Evolutionary conservation across 2,329 filamentous ascomycete species (phyloP).

Genomic region (Penicillium sumatraense): DNA sequence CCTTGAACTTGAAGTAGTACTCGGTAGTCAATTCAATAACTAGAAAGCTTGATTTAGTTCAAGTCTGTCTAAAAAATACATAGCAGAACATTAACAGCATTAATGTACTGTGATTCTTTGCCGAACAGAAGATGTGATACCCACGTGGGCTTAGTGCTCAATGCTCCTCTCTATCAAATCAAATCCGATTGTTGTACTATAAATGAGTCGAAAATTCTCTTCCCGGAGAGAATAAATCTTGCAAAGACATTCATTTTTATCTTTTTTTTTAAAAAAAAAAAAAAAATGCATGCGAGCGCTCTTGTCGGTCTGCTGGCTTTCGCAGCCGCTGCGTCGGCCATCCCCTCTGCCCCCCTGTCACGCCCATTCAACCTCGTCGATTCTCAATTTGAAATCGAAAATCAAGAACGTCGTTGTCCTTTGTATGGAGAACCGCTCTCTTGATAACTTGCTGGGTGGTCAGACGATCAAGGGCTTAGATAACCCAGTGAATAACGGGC

Average conservation of each 20-base stretch:
- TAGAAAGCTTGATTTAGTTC: not conserved
- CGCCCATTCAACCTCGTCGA: slow-evolving; percentile 11
- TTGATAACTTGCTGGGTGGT: slow-evolving; percentile 50
- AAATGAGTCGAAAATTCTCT: not conserved
- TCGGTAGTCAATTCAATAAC: too few species aligned
- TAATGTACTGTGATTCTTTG: too few species aligned
- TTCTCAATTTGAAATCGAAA: slow-evolving; percentile 34
- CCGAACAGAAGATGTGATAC: too few species aligned
- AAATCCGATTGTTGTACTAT: not conserved
- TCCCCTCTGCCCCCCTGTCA: slow-evolving; percentile 4
- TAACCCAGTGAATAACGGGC: slow-evolving; percentile 15
- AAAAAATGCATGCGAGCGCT: slow-evolving; percentile 17
- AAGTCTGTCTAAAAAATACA: too few species aligned
- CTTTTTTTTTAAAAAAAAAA: too few species aligned
- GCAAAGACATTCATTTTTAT: too few species aligned
- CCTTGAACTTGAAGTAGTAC: not conserved
- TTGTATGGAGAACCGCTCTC: slow-evolving; percentile 49
- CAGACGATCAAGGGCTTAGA: slow-evolving; percentile 43
- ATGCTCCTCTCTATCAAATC: not conserved
- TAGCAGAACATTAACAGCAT: too few species aligned
- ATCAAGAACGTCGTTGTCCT: slow-evolving; percentile 43
- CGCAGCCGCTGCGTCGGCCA: slow-evolving; percentile 17
- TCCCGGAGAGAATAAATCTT: too few species aligned
- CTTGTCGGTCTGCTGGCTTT: slow-evolving; percentile 24
- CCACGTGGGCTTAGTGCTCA: not conserved